Evolutionary conservation across 495 filamentous ascomycete genomes (phyloP), one percentile per base, ranked within the genome.

Genomic region (Bacidia rubella): DNA sequence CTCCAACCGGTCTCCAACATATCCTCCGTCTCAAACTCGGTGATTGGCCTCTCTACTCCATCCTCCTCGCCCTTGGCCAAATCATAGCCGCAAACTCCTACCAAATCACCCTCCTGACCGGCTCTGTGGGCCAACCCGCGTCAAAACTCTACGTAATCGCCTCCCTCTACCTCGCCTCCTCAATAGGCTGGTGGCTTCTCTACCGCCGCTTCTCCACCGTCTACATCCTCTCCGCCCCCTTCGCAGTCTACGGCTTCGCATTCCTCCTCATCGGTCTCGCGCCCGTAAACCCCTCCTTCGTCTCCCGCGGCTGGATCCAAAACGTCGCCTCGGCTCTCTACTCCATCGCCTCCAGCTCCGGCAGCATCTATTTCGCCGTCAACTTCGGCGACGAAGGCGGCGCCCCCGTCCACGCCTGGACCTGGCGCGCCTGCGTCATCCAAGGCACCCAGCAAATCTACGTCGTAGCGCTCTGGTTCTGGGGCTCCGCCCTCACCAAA

Each of bases 1-100:
- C 81, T 24, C 83, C 83, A 2, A 78, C 71, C 2, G 81, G 83
- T 0, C 54, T 86, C 21, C 76, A 72, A 55, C 78, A 76, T 47
- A 66, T 68, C 64, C 69, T 70, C 64, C 67, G 69, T 50, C 53
- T 75, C 51, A 72, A 68, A n/a, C 62, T 70, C 19, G 67, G 65
- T n/a, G 80, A 83, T 57, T 87, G 83, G 83, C 83, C 83, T 0
- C 54, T 86, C 10, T 87, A 87, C 66, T 76, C 81, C 3, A 70
- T 87, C 52, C 68, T 86, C 41, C 68, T 84, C 15, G 80, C 80
- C 44, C 67, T 84, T 51, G 78, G 77, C 4, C 80, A 84, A 57
- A 74, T 84, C 51, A 71, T 84, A 29, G 76, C 80, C 0, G 75
- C 77, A 47, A 82, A 80, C 61, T 80, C 76, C 2, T 80, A 82